phyloP scores from a whole-genome alignment of 257 asterid genomes.

The Solanum arcanum region DNA sequence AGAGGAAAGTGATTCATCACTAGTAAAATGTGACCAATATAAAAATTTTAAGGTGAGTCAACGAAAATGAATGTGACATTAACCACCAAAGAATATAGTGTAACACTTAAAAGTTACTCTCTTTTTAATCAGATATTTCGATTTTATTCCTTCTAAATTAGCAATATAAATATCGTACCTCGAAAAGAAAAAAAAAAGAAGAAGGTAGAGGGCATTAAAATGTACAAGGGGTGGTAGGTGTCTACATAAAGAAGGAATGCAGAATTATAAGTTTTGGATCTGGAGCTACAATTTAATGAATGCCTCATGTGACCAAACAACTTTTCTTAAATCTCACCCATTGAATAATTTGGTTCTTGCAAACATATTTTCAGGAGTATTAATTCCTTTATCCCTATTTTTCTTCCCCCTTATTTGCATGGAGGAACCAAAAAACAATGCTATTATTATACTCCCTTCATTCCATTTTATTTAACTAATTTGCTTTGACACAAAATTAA shows the following conservation, averaged over 20 bases:
- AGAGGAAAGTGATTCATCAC: background rate
- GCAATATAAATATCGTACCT: background rate
- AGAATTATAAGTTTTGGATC: background rate
- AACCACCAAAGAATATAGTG: background rate
- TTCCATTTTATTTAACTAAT: too few species aligned
- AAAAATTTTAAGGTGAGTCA: background rate
- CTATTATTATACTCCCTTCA: too few species aligned
- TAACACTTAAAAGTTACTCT: too few species aligned
- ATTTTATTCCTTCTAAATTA: background rate
- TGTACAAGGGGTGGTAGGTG: background rate
- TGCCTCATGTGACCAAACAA: background rate
- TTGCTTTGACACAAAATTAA: too few species aligned
- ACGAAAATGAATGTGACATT: background rate
- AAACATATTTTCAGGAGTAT: background rate
- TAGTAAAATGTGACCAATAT: background rate
- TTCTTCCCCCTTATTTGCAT: background rate
- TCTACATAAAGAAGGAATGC: background rate
- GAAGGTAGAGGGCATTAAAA: background rate
- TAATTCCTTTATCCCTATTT: background rate
- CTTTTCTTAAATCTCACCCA: background rate
- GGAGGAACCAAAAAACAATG: background rate
- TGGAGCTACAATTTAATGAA: background rate
- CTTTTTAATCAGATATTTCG: rapidly evolving
- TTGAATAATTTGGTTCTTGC: background rate
- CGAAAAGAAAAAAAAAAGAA: background rate